Base-by-base conservation (phyloP, 768 basidiomycete species). In the Leucocoprinus birnbaumii region DNA sequence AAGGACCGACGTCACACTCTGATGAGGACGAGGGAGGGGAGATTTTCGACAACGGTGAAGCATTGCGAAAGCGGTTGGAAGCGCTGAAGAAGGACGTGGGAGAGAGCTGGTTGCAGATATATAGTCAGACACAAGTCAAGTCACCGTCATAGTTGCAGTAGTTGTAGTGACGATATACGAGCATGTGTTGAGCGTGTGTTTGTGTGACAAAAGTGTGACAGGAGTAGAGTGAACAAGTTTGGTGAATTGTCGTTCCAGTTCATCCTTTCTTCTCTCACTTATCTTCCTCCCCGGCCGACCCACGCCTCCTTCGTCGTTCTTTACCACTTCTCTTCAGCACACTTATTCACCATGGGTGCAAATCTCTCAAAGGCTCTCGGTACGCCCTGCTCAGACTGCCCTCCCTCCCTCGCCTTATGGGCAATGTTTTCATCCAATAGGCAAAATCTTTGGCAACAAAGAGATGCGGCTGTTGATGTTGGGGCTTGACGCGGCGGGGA, bases 381-480 rank as follows among this genome's bases (percentile, higher is more conserved):
- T 90, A 62, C 62, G 80, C 54, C 56, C 41, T 22, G 46, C 43
- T 31, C 61, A 22, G 53, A 54, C 54, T 50, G 52, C 55, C 58
- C 55, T 59, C 55, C 42, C 37, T 50, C 19, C 42, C 43, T 52
- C 53, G 41, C 48, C 44, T 52, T 48, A 49, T 54, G 37, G 34
- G 38, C 34, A 34, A 40, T 52, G 51, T n/a, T 62, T 55, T 18
- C 46, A 37, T 48, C 13, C 22, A 40, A 38, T 65, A 96, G 94
- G 84, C 68, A 92, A 89, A 77, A 77, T 98, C 63, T 98, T 98
- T 71, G 95, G 94, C 59, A 98, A 94, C 83, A 96, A 94, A 83
- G 96, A 98, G 82, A 98, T 98, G 96, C 78, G 94, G 65, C 76
- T 96, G 66, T 76, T 97, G 69, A 98, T 98, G 96, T 77, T 98